Evolutionary conservation across 2,329 filamentous ascomycete genomes (phyloP), one percentile per base, ranked within the genome.

Genomic region (Penicillium sp.): DNA sequence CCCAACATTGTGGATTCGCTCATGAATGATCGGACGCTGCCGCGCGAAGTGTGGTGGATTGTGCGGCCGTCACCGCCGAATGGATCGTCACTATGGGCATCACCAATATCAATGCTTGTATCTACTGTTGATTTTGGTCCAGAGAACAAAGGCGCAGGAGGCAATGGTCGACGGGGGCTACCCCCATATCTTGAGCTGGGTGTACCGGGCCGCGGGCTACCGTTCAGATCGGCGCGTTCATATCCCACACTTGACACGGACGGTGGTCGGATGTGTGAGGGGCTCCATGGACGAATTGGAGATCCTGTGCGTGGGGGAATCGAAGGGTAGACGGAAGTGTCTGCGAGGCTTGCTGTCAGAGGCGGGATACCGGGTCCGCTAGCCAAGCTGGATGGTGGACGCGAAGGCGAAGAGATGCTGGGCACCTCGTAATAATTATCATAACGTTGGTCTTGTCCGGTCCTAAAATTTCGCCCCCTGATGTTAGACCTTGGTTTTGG

Each of bases 141-240:
- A 2, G 89, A 84, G 70, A 96, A 97, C 9, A 96, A 80, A 4
- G 94, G 94, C 31, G 92, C 91, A 0, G 92, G 91, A 3, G 94
- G 94, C 33, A 97, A 81, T 4, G 93, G 93, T 55, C 93, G 84
- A 65, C 91, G 86, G 12, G 93, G 91, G 70, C 91, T 96, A 4
- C 92, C 90, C 21, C 92, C 90, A 73, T 97, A 97, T 72, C 87
- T 84, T 2, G 91, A 93, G 0, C 92, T 92, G 1, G 93, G 92
- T 0, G 93, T 97, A 6, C 93, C 93, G 1, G 94, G 93, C 58
- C 94, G 81, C 7, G 94, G 93, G 61, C 86, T 93, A 49, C 94
- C 94, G 69, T 97, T 93, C 58, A 97, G 77, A 66, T 97, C 93
- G 23, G 88, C 83, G 0, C 92, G 91, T 74, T 97, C 94, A 74